These are phyloP conservation scores for Flaveria linearis DNA, from an alignment of 129 eudicot species.

Conservation along the genomic window DNA sequence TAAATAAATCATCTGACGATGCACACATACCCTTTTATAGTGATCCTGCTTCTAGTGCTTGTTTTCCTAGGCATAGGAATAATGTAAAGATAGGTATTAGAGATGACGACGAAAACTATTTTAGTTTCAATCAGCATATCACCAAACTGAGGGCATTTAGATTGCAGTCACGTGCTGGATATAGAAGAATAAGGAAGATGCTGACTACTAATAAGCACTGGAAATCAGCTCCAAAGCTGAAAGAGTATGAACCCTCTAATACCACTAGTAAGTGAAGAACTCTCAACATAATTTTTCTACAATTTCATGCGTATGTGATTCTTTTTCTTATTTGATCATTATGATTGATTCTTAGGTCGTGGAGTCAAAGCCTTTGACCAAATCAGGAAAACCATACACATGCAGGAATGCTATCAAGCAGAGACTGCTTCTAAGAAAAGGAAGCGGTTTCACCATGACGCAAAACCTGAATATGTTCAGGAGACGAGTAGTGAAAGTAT, in stretches of 20 bases:
- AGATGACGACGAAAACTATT: conserved; percentile 92
- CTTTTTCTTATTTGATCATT: conserved; percentile 1
- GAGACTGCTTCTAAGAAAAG: conserved; percentile 59
- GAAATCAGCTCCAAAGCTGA: conserved; percentile 77
- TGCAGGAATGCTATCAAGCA: conserved; percentile 45
- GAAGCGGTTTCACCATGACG: conserved; percentile 49
- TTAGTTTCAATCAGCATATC: conserved; percentile 51
- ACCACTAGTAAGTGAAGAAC: conserved; percentile 54
- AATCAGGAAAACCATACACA: conserved; percentile 49
- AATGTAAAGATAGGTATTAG: conserved; percentile 70
- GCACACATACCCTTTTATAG: conserved; percentile 67
- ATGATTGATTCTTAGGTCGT: conserved; percentile 42
- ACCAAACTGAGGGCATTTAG: conserved; percentile 63
- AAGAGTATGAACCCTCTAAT: conserved; percentile 51
- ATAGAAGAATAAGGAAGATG: conserved; percentile 70
- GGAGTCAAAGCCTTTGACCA: conserved; percentile 48
- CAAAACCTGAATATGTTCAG: conserved; percentile 49
- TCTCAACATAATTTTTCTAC: conserved; percentile 6
- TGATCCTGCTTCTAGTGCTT: conserved; percentile 56
- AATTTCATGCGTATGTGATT: conserved; percentile 5
- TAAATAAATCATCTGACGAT: conserved; percentile 58
- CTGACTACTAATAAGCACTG: conserved; percentile 65
- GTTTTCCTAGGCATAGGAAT: conserved; percentile 56
- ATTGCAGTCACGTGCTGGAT: conserved; percentile 59
- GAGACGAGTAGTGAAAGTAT: conserved; percentile 78